These are phyloP conservation scores for Chaetomium cochliodes DNA, from an alignment of 495 filamentous ascomycete genomes.

Conservation along the genomic window DNA sequence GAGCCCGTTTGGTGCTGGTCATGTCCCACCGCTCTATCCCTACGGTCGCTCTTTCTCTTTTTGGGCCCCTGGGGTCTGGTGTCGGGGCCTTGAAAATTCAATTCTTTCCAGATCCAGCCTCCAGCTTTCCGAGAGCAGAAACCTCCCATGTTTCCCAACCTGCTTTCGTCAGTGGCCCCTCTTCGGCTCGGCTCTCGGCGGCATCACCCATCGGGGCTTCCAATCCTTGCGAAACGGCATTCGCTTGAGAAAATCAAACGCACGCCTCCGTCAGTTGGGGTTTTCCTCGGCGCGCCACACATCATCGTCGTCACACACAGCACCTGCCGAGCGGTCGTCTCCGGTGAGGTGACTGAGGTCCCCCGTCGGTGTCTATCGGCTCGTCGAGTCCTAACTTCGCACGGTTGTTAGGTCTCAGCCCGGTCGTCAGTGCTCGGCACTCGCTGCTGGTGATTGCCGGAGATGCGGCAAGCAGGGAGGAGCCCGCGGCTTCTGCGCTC, in stretches of 20 bases:
- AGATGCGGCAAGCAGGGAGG: not conserved
- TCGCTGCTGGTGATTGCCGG: not conserved
- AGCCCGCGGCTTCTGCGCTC: not conserved
- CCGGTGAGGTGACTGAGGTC: too few relatives aligned
- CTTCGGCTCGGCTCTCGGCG: not conserved
- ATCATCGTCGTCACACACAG: too few relatives aligned
- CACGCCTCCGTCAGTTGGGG: not conserved
- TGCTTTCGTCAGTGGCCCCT: not conserved
- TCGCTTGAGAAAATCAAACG: not conserved
- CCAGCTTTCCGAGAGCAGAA: not conserved
- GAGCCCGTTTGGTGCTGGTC: not conserved
- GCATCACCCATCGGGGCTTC: not conserved
- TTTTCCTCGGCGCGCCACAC: not conserved
- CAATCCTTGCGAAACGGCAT: not conserved
- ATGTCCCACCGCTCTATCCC: not conserved
- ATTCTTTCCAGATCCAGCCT: not conserved
- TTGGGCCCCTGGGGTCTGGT: not conserved
- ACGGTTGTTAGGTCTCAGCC: constrained; percentile 1
- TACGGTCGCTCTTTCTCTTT: constrained; percentile 6
- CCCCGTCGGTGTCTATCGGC: too few relatives aligned
- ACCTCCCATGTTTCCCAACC: not conserved
- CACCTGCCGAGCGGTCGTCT: too few relatives aligned
- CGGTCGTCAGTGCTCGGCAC: not conserved
- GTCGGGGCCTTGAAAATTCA: not conserved
- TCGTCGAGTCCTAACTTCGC: not conserved